Percentiles rank a stretch among this genome's conserved stretches.
Conservation (phyloP, 371 early-diverging fungal species). For the Saksenaea vasiformis region DNA sequence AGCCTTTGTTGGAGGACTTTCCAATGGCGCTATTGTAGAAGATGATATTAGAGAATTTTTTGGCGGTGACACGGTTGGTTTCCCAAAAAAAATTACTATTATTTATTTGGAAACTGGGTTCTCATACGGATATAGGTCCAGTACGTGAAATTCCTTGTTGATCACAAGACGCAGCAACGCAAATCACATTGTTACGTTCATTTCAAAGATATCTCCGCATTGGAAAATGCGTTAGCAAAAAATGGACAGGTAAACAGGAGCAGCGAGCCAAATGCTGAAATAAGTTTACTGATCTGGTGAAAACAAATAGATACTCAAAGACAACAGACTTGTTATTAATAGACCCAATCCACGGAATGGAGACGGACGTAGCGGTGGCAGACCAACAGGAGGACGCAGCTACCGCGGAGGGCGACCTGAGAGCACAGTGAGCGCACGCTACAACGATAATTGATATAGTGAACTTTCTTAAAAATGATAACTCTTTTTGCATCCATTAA, state of each 20-base stretch:
- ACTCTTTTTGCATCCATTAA: neutral
- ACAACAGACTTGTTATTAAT: slow-evolving; percentile 46
- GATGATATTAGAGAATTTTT: slow-evolving; percentile 49
- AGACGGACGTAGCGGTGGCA: slow-evolving; percentile 19
- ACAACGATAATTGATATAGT: neutral
- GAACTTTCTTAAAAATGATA: too few species aligned
- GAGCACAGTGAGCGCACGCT: neutral
- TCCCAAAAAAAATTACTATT: neutral
- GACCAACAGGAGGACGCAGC: slow-evolving; percentile 27
- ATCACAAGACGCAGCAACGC: slow-evolving; percentile 38
- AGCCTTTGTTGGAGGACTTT: slow-evolving; percentile 47
- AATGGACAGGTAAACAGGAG: slow-evolving; percentile 32
- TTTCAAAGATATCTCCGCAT: slow-evolving; percentile 31
- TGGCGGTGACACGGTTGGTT: slow-evolving; percentile 43
- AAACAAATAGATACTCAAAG: slow-evolving; percentile 25
- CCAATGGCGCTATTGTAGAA: slow-evolving; percentile 40
- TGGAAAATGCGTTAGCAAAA: slow-evolving; percentile 43
- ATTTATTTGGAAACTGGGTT: neutral
- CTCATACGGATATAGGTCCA: slow-evolving; percentile 24
- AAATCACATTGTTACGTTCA: slow-evolving; percentile 55
- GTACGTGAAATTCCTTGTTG: slow-evolving; percentile 46
- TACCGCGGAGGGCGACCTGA: slow-evolving; percentile 30
- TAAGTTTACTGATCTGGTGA: neutral
- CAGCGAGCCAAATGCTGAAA: neutral
- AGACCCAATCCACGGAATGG: slow-evolving; percentile 38